Conservation (phyloP, 768 basidiomycete species). For the Kwoniella sp. region DNA sequence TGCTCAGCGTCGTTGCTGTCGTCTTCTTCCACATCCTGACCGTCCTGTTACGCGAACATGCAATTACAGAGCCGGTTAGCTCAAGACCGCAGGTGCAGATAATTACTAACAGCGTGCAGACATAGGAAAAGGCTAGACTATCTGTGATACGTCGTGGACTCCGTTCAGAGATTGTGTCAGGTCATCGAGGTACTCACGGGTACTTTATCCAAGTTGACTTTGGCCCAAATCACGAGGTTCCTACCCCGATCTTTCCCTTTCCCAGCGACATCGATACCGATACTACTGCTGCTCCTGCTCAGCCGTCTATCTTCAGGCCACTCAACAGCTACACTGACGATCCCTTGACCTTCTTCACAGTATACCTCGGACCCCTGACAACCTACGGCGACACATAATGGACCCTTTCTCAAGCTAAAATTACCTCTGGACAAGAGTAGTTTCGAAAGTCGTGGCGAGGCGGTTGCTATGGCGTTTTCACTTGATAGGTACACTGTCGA, state of each 20-base stretch:
- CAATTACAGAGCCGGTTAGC: no score
- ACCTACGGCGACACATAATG: no score
- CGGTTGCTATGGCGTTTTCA: slow-evolving; percentile 5
- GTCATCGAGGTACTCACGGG: not conserved
- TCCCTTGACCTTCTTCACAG: not conserved
- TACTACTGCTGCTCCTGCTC: not conserved
- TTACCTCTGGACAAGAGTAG: not conserved
- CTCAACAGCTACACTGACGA: slow-evolving; percentile 20
- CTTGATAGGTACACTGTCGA: not conserved
- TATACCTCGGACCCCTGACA: no score
- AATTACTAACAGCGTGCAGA: no score
- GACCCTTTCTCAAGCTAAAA: not conserved
- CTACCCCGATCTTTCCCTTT: slow-evolving; percentile 19
- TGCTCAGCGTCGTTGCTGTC: no score
- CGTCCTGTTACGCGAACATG: no score
- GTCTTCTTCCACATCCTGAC: not conserved
- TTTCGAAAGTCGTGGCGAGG: not conserved
- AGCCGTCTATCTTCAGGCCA: slow-evolving; percentile 38
- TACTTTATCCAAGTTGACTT: not conserved
- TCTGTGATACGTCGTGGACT: no score
- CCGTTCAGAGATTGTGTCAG: no score
- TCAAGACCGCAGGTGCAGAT: no score
- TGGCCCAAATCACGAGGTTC: slow-evolving; percentile 31
- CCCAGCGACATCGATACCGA: not conserved
- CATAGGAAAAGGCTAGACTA: no score